These are phyloP conservation scores for Parachaetomium inaequale DNA, from an alignment of 495 filamentous ascomycete genomes.

Conservation along the genomic window DNA sequence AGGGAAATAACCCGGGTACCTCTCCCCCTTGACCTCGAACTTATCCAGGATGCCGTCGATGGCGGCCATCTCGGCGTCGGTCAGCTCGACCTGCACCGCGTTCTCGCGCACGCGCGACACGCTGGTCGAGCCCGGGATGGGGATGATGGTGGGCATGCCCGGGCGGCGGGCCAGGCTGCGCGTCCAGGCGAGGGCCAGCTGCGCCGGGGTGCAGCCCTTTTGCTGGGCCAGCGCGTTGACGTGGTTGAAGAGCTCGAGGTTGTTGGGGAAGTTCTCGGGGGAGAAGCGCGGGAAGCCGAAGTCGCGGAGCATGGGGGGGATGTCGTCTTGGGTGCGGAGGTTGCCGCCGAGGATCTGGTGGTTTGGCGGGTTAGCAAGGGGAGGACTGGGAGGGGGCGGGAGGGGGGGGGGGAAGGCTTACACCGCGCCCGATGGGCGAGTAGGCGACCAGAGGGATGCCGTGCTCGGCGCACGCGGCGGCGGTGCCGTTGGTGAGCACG, in stretches of 20 bases:
- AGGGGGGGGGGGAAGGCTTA: constrained; percentile 31
- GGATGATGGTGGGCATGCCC: constrained; percentile 69
- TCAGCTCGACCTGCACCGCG: constrained; percentile 40
- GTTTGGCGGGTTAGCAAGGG: constrained; percentile 4
- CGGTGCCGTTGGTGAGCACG: constrained; percentile 72
- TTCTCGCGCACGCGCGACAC: constrained; percentile 51
- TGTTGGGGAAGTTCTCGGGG: constrained; percentile 65
- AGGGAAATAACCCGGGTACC: constrained; percentile 37
- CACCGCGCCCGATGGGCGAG: constrained; percentile 51
- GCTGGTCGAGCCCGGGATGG: constrained; percentile 72
- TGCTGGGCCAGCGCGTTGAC: constrained; percentile 62
- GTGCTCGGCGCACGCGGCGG: constrained; percentile 64
- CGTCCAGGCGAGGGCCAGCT: constrained; percentile 78
- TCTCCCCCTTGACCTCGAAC: constrained; percentile 41
- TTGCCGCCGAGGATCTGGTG: constrained; percentile 52
- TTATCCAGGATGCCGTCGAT: constrained; percentile 46
- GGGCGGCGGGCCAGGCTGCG: constrained; percentile 49
- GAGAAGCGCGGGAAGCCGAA: constrained; percentile 60
- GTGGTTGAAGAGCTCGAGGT: constrained; percentile 65
- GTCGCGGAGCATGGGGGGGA: constrained; percentile 52
- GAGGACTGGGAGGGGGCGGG: neutral
- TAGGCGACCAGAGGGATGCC: constrained; percentile 68
- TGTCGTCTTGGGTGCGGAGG: constrained; percentile 56
- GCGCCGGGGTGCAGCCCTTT: constrained; percentile 69
- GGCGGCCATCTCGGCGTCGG: constrained; percentile 47